A percentile compares a stretch with the other conserved stretches of the same genome.
phyloP scores from a whole-genome alignment of 495 filamentous ascomycete species.

The Neurospora tetraspora region DNA sequence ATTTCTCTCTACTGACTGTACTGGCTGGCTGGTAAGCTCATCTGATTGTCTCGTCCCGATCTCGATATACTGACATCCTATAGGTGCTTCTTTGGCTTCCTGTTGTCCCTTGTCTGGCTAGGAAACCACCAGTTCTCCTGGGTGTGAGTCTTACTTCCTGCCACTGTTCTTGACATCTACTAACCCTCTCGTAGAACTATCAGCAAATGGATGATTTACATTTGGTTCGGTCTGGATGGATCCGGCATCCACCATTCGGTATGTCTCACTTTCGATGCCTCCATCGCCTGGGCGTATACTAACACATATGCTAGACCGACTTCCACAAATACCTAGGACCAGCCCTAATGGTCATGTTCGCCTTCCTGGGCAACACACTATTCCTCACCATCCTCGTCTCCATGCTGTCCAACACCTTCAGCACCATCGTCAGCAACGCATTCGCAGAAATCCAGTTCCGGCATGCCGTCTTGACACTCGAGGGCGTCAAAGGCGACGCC shows the following conservation, averaged over 20 bases:
- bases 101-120: slow-evolving; percentile 63
- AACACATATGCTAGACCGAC: slow-evolving; percentile 26
- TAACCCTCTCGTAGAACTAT: slow-evolving; percentile 38
- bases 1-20: slow-evolving; percentile 55
- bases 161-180: neutral
- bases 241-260: slow-evolving; percentile 57
- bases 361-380: slow-evolving; percentile 65
- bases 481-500: slow-evolving; percentile 65
- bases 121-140: slow-evolving; percentile 34
- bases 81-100: slow-evolving; percentile 57
- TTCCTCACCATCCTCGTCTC: slow-evolving; percentile 69
- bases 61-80: neutral
- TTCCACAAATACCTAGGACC: slow-evolving; percentile 61
- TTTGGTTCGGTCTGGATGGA: slow-evolving; percentile 70
- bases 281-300: neutral
- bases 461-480: slow-evolving; percentile 60
- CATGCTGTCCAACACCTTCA: slow-evolving; percentile 64
- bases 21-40: slow-evolving; percentile 47
- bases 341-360: slow-evolving; percentile 58
- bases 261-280: slow-evolving; percentile 3
- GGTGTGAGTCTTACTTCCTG: slow-evolving; percentile 18
- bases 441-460: slow-evolving; percentile 63
- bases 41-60: neutral
- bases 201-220: slow-evolving; percentile 72
- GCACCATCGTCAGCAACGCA: slow-evolving; percentile 53